Conservation (phyloP, 208 protist species). For the Crithidia mellificae region DNA sequence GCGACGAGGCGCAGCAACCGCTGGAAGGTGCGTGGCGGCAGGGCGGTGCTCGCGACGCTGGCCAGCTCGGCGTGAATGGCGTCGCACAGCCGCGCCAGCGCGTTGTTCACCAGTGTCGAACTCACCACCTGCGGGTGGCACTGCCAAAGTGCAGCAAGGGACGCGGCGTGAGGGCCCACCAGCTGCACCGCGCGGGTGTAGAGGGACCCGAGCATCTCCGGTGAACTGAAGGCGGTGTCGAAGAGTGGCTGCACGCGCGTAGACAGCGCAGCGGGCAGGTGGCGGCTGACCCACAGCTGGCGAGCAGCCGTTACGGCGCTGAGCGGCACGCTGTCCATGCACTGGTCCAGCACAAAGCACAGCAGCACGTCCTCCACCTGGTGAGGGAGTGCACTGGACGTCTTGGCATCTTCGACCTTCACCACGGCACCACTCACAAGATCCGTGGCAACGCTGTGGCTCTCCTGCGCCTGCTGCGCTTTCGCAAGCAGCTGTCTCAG, state of each 20-base stretch:
- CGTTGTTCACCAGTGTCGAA: conserved; percentile 38
- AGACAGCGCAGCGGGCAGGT: conserved; percentile 26
- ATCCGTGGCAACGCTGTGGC: too few species aligned
- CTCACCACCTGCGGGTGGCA: conserved; percentile 29
- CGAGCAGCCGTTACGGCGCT: conserved; percentile 27
- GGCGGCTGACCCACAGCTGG: conserved; percentile 13
- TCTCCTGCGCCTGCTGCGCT: conserved; percentile 1
- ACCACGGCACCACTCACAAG: not conserved
- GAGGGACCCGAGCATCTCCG: conserved; percentile 35
- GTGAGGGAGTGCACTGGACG: not conserved
- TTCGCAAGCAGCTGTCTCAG: conserved; percentile 21
- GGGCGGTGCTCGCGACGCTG: not conserved
- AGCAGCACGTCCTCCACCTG: conserved; percentile 47
- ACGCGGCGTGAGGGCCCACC: conserved; percentile 61
- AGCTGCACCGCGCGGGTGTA: conserved; percentile 53
- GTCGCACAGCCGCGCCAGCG: conserved; percentile 13
- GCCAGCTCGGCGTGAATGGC: conserved; percentile 11
- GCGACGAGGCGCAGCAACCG: conserved; percentile 30
- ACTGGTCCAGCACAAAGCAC: conserved; percentile 82
- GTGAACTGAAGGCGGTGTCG: conserved; percentile 20
- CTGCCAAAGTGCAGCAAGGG: conserved; percentile 29
- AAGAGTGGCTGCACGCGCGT: conserved; percentile 25
- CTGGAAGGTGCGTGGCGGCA: conserved; percentile 25
- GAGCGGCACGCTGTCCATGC: conserved; percentile 53
- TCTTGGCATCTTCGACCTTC: conserved; percentile 9